Conservation (phyloP, 2,329 filamentous ascomycete genomes). For the Calonectria hawksworthii region DNA sequence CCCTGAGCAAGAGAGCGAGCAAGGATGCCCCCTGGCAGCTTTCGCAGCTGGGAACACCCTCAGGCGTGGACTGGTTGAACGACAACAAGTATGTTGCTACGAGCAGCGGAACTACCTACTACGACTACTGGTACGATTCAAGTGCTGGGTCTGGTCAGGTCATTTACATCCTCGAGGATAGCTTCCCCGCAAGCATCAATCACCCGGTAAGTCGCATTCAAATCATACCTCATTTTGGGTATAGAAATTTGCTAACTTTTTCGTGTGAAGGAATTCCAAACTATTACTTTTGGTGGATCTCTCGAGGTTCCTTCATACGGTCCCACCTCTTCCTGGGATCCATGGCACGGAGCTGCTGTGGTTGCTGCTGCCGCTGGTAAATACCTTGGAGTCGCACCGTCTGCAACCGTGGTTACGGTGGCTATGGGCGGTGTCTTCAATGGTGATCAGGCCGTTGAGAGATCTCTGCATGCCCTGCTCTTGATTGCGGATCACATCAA, state of each 20-base stretch:
- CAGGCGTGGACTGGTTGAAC: background rate
- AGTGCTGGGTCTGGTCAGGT: background rate
- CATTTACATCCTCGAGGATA: background rate
- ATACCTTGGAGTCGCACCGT: background rate
- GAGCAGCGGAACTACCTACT: background rate
- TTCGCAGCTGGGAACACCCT: background rate
- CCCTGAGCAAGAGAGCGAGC: background rate
- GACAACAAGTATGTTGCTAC: background rate
- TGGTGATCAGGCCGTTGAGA: background rate
- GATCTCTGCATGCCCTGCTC: background rate
- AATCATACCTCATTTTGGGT: too few species aligned
- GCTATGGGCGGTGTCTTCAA: background rate
- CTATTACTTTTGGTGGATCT: background rate
- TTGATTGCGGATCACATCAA: constrained; percentile 10
- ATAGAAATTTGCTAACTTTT: background rate
- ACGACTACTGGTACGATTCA: constrained; percentile 1
- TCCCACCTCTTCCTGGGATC: background rate
- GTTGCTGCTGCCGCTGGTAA: background rate
- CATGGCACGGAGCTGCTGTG: background rate
- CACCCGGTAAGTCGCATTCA: background rate
- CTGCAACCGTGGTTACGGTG: background rate
- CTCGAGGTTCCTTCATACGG: background rate
- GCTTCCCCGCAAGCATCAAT: background rate
- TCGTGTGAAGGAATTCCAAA: background rate
- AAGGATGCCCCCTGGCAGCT: background rate